These are phyloP conservation scores for Rasamsonia emersonii DNA, from an alignment of 2,329 filamentous ascomycete genomes.

Conservation along the genomic window DNA sequence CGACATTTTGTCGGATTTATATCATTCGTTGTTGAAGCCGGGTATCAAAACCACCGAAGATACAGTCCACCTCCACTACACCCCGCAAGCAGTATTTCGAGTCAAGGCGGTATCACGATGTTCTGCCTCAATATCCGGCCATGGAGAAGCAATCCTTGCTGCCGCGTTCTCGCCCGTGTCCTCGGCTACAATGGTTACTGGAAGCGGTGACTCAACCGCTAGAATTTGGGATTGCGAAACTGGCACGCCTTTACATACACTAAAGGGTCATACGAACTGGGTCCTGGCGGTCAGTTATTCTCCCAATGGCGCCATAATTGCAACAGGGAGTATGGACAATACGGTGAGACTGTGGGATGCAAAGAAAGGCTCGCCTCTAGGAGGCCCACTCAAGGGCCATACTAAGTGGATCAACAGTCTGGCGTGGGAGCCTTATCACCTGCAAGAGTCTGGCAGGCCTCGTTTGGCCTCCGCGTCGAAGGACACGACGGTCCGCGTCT, in stretches of 20 bases:
- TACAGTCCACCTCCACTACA: slow-evolving; percentile 54
- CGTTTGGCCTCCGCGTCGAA: slow-evolving; percentile 81
- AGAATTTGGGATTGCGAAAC: slow-evolving; percentile 93
- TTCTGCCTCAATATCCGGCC: slow-evolving; percentile 78
- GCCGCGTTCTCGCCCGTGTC: slow-evolving; percentile 75
- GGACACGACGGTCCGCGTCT: slow-evolving; percentile 79
- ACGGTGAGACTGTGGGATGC: slow-evolving; percentile 86
- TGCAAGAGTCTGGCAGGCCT: slow-evolving; percentile 63
- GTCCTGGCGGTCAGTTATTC: slow-evolving; percentile 82
- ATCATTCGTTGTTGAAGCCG: slow-evolving; percentile 43
- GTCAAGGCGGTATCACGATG: slow-evolving; percentile 88
- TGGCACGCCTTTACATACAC: slow-evolving; percentile 74
- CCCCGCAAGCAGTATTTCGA: slow-evolving; percentile 85
- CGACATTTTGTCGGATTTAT: slow-evolving; percentile 40
- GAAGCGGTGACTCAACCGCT: slow-evolving; percentile 83
- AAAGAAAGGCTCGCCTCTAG: slow-evolving; percentile 64
- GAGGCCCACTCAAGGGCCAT: slow-evolving; percentile 71
- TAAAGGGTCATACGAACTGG: slow-evolving; percentile 85
- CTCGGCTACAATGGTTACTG: slow-evolving; percentile 72
- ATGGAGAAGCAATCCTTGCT: slow-evolving; percentile 82
- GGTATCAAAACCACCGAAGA: slow-evolving; percentile 52
- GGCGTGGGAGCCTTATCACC: slow-evolving; percentile 88
- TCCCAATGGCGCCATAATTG: slow-evolving; percentile 70
- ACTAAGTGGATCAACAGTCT: slow-evolving; percentile 81
- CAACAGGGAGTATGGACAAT: slow-evolving; percentile 89